Conservation (phyloP, 2,329 filamentous ascomycete species). For the Sodiomyces alkalinus region DNA sequence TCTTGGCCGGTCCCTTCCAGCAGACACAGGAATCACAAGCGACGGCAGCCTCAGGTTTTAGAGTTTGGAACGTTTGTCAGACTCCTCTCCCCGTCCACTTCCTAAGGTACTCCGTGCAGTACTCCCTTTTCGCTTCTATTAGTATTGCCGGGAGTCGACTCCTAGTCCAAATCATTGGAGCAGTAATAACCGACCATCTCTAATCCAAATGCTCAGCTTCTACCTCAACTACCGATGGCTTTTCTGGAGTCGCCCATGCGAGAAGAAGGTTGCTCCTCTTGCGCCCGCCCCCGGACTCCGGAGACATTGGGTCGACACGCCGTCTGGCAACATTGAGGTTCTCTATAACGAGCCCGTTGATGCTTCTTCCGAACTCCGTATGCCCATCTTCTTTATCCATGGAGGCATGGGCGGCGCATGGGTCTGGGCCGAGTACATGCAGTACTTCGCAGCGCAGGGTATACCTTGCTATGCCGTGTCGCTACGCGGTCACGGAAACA, state of each 20-base stretch:
- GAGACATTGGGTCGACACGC: constrained; percentile 26
- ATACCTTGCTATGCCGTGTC: constrained; percentile 37
- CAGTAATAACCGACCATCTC: too few species aligned
- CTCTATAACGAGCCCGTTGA: constrained; percentile 22
- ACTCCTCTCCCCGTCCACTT: too few species aligned
- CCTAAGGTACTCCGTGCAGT: too few species aligned
- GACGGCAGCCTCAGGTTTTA: too few species aligned
- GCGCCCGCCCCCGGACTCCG: constrained; percentile 25
- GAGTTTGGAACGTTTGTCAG: too few species aligned
- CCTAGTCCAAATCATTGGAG: too few species aligned
- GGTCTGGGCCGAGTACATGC: constrained; percentile 37
- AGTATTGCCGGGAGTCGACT: too few species aligned
- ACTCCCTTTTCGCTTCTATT: too few species aligned
- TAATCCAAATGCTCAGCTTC: constrained; percentile 13
- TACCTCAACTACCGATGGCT: constrained; percentile 17
- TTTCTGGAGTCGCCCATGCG: constrained; percentile 13
- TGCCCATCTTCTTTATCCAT: constrained; percentile 35
- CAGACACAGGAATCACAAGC: too few species aligned
- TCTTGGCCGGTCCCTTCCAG: too few species aligned
- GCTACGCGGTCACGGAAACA: constrained; percentile 34
- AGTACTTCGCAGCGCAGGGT: constrained; percentile 25
- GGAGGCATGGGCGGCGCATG: constrained; percentile 38
- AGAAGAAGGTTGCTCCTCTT: constrained; percentile 9
- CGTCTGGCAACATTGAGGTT: constrained; percentile 31
- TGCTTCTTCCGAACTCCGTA: constrained; percentile 3